Conservation (phyloP, 2,329 filamentous ascomycete species). For the Zarea fungicola region DNA sequence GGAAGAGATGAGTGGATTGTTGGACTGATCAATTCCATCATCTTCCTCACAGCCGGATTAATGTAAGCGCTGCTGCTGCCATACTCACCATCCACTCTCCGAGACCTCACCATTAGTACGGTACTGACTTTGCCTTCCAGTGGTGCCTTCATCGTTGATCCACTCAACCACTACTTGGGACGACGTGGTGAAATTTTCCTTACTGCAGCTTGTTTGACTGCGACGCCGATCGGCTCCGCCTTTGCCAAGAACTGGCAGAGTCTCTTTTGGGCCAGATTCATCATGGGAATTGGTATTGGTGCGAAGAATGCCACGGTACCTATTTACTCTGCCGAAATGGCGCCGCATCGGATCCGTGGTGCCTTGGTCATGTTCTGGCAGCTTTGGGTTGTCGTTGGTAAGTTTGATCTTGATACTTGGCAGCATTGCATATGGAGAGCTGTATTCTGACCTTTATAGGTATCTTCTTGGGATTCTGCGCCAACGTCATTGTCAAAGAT, state of each 20-base stretch:
- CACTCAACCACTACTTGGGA: constrained; percentile 58
- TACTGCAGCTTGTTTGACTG: constrained; percentile 43
- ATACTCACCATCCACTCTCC: background rate
- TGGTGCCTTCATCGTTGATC: constrained; percentile 30
- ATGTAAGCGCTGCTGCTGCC: constrained; percentile 37
- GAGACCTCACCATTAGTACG: background rate
- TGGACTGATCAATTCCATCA: constrained; percentile 29
- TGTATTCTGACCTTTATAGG: constrained; percentile 37
- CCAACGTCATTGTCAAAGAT: constrained; percentile 49
- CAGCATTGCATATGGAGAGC: no score
- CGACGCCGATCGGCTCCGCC: constrained; percentile 50
- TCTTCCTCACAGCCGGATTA: constrained; percentile 44
- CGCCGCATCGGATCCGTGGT: constrained; percentile 60
- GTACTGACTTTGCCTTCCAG: constrained; percentile 15
- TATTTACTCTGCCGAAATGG: constrained; percentile 68
- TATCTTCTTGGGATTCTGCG: constrained; percentile 45
- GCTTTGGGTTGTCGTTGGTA: constrained; percentile 26
- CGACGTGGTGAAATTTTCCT: constrained; percentile 64
- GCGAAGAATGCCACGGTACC: constrained; percentile 60
- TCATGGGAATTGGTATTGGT: constrained; percentile 64
- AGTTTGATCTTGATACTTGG: no score
- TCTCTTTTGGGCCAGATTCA: constrained; percentile 59
- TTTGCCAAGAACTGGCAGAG: constrained; percentile 61
- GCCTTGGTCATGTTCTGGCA: constrained; percentile 77
- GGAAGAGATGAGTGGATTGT: constrained; percentile 42